Conservation (phyloP, 257 asterid species). For the Capsicum rhomboideum region DNA sequence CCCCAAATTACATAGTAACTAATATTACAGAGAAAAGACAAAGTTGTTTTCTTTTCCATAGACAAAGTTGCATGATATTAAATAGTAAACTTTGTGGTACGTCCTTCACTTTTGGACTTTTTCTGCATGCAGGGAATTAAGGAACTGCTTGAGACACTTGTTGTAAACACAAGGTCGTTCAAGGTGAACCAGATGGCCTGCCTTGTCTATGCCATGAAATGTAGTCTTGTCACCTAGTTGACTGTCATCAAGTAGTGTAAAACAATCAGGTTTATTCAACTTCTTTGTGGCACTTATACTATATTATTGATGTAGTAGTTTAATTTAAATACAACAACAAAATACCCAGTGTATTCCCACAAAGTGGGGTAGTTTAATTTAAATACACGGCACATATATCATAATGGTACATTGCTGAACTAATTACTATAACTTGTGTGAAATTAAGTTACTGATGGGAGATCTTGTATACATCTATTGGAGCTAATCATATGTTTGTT, state of each 20-base stretch:
- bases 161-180: constrained; percentile 80
- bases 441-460: neutral
- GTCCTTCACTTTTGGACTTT: constrained; percentile 17
- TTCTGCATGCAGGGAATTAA: constrained; percentile 40
- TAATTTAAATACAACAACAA: neutral
- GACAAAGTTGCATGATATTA: neutral
- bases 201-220: constrained; percentile 46
- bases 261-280: neutral
- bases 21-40: neutral
- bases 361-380: neutral
- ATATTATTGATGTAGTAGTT: neutral
- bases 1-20: neutral
- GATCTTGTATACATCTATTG: neutral
- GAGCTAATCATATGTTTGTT: neutral
- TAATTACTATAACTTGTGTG: neutral
- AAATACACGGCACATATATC: neutral
- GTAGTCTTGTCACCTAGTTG: constrained; percentile 62
- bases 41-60: neutral
- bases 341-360: too few relatives aligned
- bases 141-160: constrained; percentile 56
- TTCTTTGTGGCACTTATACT: neutral
- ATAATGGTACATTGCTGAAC: neutral
- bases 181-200: constrained; percentile 84
- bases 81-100: neutral
- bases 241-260: constrained; percentile 23